Base-by-base conservation (phyloP, 345 rosid species). In the Citrus australasica region DNA sequence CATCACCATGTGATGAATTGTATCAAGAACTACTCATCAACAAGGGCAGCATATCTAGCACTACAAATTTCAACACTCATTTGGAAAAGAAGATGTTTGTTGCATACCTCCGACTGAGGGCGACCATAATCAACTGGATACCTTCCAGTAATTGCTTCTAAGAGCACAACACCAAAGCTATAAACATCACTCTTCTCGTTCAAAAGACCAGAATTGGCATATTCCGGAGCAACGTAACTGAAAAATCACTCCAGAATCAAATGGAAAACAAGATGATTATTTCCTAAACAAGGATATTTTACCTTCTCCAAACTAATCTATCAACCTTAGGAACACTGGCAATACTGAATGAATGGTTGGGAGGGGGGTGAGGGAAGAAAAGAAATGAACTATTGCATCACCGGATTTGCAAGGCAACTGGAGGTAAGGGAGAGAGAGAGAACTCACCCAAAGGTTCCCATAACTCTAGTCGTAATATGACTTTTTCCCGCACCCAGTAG, bases 381-480 rank as follows among this genome's bases (percentile, higher is more conserved):
- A 9, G 22, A 70, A 38, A 13, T 14, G 7, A n/a, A 35, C 22
- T 4, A 32, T 27, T 25, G 33, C 24, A 68, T 67, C 17, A 67
- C 60, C 70, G 33, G 30, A 27, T 28, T 79, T 38, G 46, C 32
- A 69, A 37, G 28, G 78, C 42, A 66, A 66, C 64, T 38, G 68
- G 76, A 27, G 10, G 51, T 51, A 61, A 71, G 56, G 68, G 62
- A 71, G 60, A 74, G 62, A 80, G 61, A 51, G 59, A 78, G 79
- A 53, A 85, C 97, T 89, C 84, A 95, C 97, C 99, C 99, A 55
- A 95, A 95, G 56, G 99, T 95, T 76, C 99, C 98, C 99, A 95
- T 95, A 64, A 95, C 98, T 87, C 98, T 87, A 55, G 99, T 95
- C 67, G 97, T 92, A 73, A 95, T 88, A 65, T 91, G 89, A 81